Evolutionary conservation across 2,329 filamentous ascomycete genomes (phyloP).

Genomic region (Colletotrichum nymphaeae): DNA sequence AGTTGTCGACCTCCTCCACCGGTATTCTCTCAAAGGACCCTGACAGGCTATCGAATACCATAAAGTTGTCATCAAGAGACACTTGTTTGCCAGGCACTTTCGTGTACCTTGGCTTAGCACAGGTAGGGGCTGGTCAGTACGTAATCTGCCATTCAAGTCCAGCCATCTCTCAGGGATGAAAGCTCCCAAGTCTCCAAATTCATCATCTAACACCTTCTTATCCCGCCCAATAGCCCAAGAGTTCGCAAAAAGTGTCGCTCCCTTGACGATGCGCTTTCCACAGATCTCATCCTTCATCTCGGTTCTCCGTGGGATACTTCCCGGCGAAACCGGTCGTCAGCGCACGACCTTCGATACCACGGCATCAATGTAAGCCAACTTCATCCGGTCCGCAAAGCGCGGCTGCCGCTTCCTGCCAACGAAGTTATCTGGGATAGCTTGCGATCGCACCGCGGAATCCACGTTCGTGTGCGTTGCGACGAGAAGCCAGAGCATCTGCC

Average conservation of each 20-base stretch:
- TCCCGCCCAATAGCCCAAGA: slow-evolving; percentile 52
- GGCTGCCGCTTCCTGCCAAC: slow-evolving; percentile 53
- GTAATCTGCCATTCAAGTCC: slow-evolving; percentile 19
- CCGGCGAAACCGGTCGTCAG: slow-evolving; percentile 54
- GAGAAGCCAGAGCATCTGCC: slow-evolving; percentile 45
- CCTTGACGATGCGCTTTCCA: slow-evolving; percentile 55
- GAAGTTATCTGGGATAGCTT: slow-evolving; percentile 52
- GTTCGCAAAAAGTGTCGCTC: slow-evolving; percentile 56
- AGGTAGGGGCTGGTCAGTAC: slow-evolving; percentile 44
- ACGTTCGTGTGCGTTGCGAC: slow-evolving; percentile 45
- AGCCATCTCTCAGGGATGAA: slow-evolving; percentile 49
- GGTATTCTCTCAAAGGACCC: slow-evolving; percentile 60
- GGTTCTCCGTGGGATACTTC: slow-evolving; percentile 52
- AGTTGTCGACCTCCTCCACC: slow-evolving; percentile 39
- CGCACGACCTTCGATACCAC: slow-evolving; percentile 56
- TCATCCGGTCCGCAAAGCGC: slow-evolving; percentile 49
- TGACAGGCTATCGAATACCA: slow-evolving; percentile 54
- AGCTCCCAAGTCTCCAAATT: slow-evolving; percentile 36
- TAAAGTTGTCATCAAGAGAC: slow-evolving; percentile 58
- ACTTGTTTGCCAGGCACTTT: slow-evolving; percentile 56
- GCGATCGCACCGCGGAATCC: slow-evolving; percentile 44
- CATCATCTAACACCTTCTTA: slow-evolving; percentile 52
- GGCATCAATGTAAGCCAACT: slow-evolving; percentile 55
- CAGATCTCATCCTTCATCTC: slow-evolving; percentile 48
- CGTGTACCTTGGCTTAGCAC: slow-evolving; percentile 63